Evolutionary conservation across 164 flowering plant species (phyloP), one percentile per base, ranked within the genome.

Genomic region (Kingdonia uniflora): DNA sequence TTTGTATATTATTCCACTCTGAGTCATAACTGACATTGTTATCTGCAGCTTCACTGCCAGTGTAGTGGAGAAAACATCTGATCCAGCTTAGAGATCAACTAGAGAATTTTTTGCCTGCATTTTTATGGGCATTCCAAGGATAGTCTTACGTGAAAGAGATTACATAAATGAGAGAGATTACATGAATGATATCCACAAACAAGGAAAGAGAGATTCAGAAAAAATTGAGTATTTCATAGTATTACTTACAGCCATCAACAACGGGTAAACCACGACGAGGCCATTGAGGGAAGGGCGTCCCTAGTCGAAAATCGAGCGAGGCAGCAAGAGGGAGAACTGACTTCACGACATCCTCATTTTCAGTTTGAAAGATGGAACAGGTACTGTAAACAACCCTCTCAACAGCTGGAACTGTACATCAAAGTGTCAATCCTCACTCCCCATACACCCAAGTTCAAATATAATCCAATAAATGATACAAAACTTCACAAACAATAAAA

Each of bases 231-330:
- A n/a, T n/a, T n/a, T n/a, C n/a, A n/a, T 17, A 12, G 16, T 17
- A 44, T 49, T 29, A 78, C 87, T 87, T 66, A 88, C 96, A 70
- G 62, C 95, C 95, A 54, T 73, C 80, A 51, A 92, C 62, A 25
- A 81, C 81, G 12, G 95, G 99, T 29, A 84, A 82, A 29, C 99
- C 99, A 40, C 99, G 96, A 19, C 89, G 82, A 49, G 71, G 77
- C 95, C 96, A 92, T 24, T 61, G 56, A 15, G 99, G 95, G 38
- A 88, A 80, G 12, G 81, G 77, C 11, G 85, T 70, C 20, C 56
- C 75, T 17, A 92, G 77, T 29, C 77, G 77, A 64, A 92, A 92
- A 41, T 88, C 85, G 43, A 49, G 50, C 43, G 88, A 77, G 42
- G 64, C 38, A 26, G 99, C 99, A 13, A 84, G 66, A 14, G 85